phyloP scores from a whole-genome alignment of 257 asterid genomes.

The Knoxia roxburghii region DNA sequence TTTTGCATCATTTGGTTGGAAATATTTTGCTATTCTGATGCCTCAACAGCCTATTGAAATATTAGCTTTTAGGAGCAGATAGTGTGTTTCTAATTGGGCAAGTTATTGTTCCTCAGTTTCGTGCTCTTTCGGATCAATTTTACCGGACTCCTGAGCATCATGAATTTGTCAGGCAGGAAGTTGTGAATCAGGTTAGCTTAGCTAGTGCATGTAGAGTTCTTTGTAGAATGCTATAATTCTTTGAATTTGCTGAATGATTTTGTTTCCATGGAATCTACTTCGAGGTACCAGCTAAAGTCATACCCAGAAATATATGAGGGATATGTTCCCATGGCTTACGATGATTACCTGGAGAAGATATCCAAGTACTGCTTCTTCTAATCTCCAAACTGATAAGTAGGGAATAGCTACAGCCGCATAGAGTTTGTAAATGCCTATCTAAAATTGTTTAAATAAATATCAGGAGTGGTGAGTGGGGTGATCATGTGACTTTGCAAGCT shows the following conservation, averaged over 20 bases:
- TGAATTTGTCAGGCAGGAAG: constrained; percentile 82
- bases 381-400: constrained; percentile 11
- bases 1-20: neutral
- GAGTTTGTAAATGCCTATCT: constrained; percentile 17
- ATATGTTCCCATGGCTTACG: constrained; percentile 93
- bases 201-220: neutral
- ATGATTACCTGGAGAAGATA: constrained; percentile 69
- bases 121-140: constrained; percentile 92
- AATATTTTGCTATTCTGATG: neutral
- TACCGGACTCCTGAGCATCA: constrained; percentile 92
- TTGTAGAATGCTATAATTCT: neutral
- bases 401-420: constrained; percentile 2
- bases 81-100: neutral
- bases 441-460: constrained; percentile 19
- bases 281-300: constrained; percentile 63
- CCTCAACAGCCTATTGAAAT: neutral
- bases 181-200: constrained; percentile 86
- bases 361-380: constrained; percentile 62
- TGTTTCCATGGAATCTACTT: constrained; percentile 20
- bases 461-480: constrained; percentile 98
- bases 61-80: neutral
- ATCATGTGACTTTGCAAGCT: constrained; percentile 96
- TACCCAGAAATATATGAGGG: constrained; percentile 76
- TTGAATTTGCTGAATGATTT: constrained; percentile 14
- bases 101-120: constrained; percentile 45